A percentile compares a stretch with the other conserved stretches of the same genome.
Evolutionary conservation across 139 green algal species (phyloP).

Genomic region (Parachlorella kessleri): DNA sequence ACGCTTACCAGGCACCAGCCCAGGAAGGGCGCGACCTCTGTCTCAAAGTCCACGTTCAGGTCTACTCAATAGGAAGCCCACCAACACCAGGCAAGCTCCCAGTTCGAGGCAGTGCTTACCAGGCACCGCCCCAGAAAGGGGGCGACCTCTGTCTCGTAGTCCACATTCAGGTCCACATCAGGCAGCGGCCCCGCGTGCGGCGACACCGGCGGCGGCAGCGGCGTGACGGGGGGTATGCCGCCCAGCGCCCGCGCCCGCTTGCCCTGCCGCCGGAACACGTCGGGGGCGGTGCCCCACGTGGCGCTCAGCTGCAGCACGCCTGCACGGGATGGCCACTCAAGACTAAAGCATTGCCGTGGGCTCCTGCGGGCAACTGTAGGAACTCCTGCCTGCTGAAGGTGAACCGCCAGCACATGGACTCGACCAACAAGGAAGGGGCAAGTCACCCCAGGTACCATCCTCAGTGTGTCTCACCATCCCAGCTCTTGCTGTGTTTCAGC

Average conservation of each 20-base stretch:
- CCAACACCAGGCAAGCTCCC: no score
- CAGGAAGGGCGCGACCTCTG: conserved; percentile 65
- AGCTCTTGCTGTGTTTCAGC: not conserved
- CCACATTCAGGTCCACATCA: conserved; percentile 55
- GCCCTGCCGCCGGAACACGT: not conserved
- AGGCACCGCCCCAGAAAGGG: conserved; percentile 57
- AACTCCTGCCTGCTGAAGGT: no score
- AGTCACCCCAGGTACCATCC: no score
- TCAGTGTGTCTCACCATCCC: not conserved
- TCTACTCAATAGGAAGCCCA: no score
- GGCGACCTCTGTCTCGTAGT: conserved; percentile 66
- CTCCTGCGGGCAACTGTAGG: no score
- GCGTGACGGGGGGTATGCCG: conserved; percentile 31
- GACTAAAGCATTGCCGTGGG: no score
- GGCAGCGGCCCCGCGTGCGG: not conserved
- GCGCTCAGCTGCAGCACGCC: not conserved
- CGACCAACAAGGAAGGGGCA: no score
- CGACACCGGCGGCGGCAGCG: conserved; percentile 30
- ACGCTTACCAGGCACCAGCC: conserved; percentile 52
- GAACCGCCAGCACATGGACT: no score
- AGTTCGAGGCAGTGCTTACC: no score
- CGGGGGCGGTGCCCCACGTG: not conserved
- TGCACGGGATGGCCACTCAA: no score
- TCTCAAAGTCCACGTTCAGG: conserved; percentile 65
- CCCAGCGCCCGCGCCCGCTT: not conserved